Evolutionary conservation across 2,329 filamentous ascomycete genomes (phyloP), one percentile per base, ranked within the genome.

Genomic region (Cladobotryum protrusum): DNA sequence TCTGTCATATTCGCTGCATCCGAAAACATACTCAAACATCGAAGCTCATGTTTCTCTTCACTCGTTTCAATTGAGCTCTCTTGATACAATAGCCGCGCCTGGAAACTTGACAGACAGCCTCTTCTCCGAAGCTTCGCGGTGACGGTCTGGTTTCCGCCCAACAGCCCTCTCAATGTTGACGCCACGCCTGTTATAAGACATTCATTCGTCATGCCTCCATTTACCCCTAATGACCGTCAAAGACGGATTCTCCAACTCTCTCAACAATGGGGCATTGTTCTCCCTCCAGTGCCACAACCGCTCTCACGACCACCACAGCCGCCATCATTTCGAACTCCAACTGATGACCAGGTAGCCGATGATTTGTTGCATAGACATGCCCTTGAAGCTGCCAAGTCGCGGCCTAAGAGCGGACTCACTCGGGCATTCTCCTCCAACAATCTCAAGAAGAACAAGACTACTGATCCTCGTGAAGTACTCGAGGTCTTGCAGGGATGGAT

Each of bases 331-430:
- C 70, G 72, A 45, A 72, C 70, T 1, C 59, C 74, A 1, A 68
- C 69, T 48, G 79, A 82, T 55, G 76, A 81, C 45, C 61, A 68
- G 20, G 62, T 68, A 3, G 78, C 78, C n/a, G 79, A 82, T 47
- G 73, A 77, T 33, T 67, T 81, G 29, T 66, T 82, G 47, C 74
- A 75, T 56, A 70, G 70, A 19, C 72, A 73, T 45, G 66, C 66
- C 2, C 57, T 60, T 9, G 68, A 71, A 35, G 54, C 63, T 8
- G 61, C 67, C 24, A 66, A 65, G 47, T 54, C 60, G 5, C 65
- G 69, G 7, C 65, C 66, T 48, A 74, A 72, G 52, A 67, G 65
- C 48, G 62, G 67, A 4, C 61, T 75, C 3, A 67, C 71, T 2
- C 55, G 66, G 32, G 66, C 68, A 9, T 69, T 70, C 43, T 70